Conservation (phyloP, 2,329 filamentous ascomycete genomes). For the Colletotrichum falcatum region DNA sequence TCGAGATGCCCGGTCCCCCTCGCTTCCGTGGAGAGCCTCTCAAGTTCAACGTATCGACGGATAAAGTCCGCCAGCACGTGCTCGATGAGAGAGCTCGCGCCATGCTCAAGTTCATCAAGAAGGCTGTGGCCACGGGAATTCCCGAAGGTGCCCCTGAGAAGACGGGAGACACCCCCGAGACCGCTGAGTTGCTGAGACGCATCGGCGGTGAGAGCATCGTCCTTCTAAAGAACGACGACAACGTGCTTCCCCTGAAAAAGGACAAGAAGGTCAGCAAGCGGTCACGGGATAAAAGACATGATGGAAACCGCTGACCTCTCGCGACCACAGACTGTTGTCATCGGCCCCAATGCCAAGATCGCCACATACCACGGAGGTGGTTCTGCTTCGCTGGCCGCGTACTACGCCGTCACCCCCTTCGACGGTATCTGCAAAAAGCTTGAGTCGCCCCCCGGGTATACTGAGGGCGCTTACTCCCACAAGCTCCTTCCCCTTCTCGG, state of each 20-base stretch:
- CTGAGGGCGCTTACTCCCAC: constrained; percentile 73
- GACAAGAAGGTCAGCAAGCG: constrained; percentile 62
- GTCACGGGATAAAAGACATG: not conserved
- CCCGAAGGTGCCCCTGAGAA: constrained; percentile 66
- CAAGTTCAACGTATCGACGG: constrained; percentile 64
- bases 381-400: constrained; percentile 69
- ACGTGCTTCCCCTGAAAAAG: constrained; percentile 72
- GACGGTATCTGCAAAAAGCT: constrained; percentile 74
- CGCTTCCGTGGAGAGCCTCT: constrained; percentile 63
- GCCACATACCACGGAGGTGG: constrained; percentile 73
- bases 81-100: constrained; percentile 69
- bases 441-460: constrained; percentile 58
- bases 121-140: constrained; percentile 64
- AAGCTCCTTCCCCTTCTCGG: constrained; percentile 72
- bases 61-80: constrained; percentile 66
- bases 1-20: constrained; percentile 71
- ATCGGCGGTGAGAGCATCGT: constrained; percentile 78
- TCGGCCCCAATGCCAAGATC: constrained; percentile 69
- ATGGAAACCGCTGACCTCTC: constrained; percentile 16
- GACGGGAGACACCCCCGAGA: constrained; percentile 69
- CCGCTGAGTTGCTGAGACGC: constrained; percentile 71
- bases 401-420: constrained; percentile 78
- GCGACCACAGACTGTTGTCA: constrained; percentile 59
- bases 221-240: constrained; percentile 77
- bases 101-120: constrained; percentile 71